These are phyloP conservation scores for Sphagnum fallax DNA, from an alignment of 228 moss, liverwort and hornwort genomes.

Conservation along the genomic window DNA sequence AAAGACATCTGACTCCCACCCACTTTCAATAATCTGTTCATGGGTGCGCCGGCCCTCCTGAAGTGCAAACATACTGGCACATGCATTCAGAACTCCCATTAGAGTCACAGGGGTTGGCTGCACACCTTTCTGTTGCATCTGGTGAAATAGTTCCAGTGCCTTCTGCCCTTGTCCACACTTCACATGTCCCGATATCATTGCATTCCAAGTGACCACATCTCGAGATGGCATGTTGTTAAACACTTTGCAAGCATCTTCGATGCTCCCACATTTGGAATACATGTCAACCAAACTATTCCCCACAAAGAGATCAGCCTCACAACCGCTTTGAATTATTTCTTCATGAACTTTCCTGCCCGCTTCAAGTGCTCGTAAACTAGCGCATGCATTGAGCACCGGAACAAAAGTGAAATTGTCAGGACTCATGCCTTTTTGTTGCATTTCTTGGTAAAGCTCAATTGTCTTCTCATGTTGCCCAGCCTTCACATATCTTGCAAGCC, in stretches of 20 bases:
- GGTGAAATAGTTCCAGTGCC: conserved; percentile 14
- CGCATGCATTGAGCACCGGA: neutral
- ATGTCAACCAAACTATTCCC: conserved; percentile 44
- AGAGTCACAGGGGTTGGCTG: conserved; percentile 35
- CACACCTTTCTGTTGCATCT: conserved; percentile 26
- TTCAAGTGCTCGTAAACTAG: conserved; percentile 12
- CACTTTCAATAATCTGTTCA: conserved; percentile 10
- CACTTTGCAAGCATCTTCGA: too few relatives aligned
- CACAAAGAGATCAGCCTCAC: conserved; percentile 24
- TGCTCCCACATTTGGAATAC: conserved; percentile 45
- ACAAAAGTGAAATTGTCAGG: neutral
- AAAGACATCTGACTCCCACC: conserved; percentile 21
- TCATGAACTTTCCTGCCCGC: conserved; percentile 29
- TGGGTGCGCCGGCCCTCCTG: conserved; percentile 24
- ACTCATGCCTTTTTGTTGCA: conserved; percentile 25
- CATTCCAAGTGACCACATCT: too few relatives aligned
- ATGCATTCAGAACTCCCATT: conserved; percentile 33
- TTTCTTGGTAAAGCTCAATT: conserved; percentile 13
- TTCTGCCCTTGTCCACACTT: too few relatives aligned
- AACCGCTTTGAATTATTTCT: conserved; percentile 23
- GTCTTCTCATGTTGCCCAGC: conserved; percentile 26
- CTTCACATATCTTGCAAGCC: conserved; percentile 10
- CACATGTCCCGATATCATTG: too few relatives aligned
- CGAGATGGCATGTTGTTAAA: too few relatives aligned
- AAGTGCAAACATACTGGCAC: conserved; percentile 4